phyloP scores from a whole-genome alignment of 768 basidiomycete genomes.

The Thelephora aurantiotincta region DNA sequence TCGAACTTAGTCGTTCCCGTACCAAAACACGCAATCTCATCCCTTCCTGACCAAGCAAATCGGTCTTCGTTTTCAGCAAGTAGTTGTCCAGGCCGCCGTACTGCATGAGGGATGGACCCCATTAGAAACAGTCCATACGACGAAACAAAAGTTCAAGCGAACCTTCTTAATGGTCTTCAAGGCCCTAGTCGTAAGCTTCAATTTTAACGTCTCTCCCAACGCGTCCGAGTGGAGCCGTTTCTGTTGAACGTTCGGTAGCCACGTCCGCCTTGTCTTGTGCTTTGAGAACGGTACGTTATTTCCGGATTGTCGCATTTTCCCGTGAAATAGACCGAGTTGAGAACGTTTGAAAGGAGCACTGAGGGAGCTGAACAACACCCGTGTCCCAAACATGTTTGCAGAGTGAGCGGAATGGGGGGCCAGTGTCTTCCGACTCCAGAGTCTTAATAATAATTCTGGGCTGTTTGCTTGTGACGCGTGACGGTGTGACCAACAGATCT shows the following conservation, averaged over 20 bases:
- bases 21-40: conserved; percentile 25
- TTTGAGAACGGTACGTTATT: conserved; percentile 87
- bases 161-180: conserved; percentile 80
- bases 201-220: conserved; percentile 37
- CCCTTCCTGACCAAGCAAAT: conserved; percentile 25
- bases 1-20: conserved; percentile 14
- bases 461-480: no score
- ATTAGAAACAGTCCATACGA: not conserved
- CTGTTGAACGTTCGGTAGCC: conserved; percentile 78
- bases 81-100: conserved; percentile 25
- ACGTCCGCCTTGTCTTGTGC: conserved; percentile 75
- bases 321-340: conserved; percentile 72
- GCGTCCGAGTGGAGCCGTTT: conserved; percentile 62
- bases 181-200: conserved; percentile 67
- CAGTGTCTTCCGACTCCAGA: no score
- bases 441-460: no score
- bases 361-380: conserved; percentile 18
- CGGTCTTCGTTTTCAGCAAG: conserved; percentile 24
- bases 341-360: conserved; percentile 71
- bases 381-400: conserved; percentile 20
- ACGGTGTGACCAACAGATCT: no score
- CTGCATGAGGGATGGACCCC: conserved; percentile 6
- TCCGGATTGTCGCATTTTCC: conserved; percentile 65
- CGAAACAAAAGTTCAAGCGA: conserved; percentile 3
- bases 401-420: no score